These are phyloP conservation scores for Cyathus striatus DNA, from an alignment of 768 basidiomycete species.

Conservation along the genomic window DNA sequence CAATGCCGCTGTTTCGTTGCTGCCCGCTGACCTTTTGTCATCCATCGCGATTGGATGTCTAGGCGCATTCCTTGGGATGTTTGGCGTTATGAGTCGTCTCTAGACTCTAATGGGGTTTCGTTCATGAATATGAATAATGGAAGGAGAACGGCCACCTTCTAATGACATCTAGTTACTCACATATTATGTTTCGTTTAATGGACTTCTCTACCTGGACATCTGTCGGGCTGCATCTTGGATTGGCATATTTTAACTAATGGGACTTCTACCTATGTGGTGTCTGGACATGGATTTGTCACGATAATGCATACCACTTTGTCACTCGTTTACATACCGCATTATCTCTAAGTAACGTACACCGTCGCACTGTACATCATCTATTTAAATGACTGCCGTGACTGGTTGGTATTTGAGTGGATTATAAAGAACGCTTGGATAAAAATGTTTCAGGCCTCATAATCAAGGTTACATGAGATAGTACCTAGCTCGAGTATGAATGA, in stretches of 20 bases:
- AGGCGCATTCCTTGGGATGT: slow-evolving; percentile 29
- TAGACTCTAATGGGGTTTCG: neutral
- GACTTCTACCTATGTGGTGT: neutral
- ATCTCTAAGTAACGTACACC: too few relatives aligned
- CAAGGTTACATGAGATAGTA: too few relatives aligned
- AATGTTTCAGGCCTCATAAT: too few relatives aligned
- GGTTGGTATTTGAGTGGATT: too few relatives aligned
- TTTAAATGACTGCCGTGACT: too few relatives aligned
- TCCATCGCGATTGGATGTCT: slow-evolving; percentile 28
- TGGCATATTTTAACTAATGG: neutral
- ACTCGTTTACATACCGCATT: too few relatives aligned
- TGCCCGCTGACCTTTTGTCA: slow-evolving; percentile 26
- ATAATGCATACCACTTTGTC: too few relatives aligned
- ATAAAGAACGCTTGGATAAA: too few relatives aligned
- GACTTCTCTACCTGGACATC: neutral
- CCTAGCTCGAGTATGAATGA: too few relatives aligned
- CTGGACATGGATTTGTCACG: too few relatives aligned
- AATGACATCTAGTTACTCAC: neutral
- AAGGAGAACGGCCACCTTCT: neutral
- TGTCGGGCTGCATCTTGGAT: neutral
- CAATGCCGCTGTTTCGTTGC: slow-evolving; percentile 28
- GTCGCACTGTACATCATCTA: too few relatives aligned
- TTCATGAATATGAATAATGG: neutral
- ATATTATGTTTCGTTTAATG: neutral
- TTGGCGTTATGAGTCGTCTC: slow-evolving; percentile 11